A percentile compares a stretch with the other conserved stretches of the same genome.
Evolutionary conservation across 495 filamentous ascomycete genomes (phyloP).

Genomic region (Filosporella fistucella): DNA sequence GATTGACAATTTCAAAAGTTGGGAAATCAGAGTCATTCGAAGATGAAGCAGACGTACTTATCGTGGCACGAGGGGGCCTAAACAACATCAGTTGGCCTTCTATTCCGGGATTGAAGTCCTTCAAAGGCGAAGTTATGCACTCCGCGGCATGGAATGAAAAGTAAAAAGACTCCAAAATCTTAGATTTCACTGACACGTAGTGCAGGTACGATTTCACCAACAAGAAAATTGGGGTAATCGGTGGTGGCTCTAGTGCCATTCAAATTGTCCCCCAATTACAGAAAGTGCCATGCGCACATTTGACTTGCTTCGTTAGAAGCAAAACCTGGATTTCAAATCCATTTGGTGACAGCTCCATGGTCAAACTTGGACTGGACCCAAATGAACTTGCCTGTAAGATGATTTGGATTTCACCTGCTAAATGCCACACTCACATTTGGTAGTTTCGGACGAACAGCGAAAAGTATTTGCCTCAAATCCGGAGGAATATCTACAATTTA

Average conservation of each 20-base stretch:
- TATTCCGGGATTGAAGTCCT: slow-evolving; percentile 34
- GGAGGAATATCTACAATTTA: slow-evolving; percentile 33
- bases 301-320: slow-evolving; percentile 62
- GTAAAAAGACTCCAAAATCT: too few species aligned
- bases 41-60: slow-evolving; percentile 19
- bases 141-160: slow-evolving; percentile 46
- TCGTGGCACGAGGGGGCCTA: slow-evolving; percentile 35
- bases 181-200: neutral
- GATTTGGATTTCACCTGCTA: neutral
- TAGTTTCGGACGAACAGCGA: slow-evolving; percentile 47
- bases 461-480: slow-evolving; percentile 37
- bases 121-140: slow-evolving; percentile 40
- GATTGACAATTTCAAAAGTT: slow-evolving; percentile 28
- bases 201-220: slow-evolving; percentile 33
- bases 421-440: slow-evolving; percentile 24
- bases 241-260: slow-evolving; percentile 52
- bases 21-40: slow-evolving; percentile 16
- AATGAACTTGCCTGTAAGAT: slow-evolving; percentile 9
- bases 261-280: slow-evolving; percentile 47
- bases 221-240: slow-evolving; percentile 44
- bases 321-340: slow-evolving; percentile 65
- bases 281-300: slow-evolving; percentile 39
- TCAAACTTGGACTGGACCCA: slow-evolving; percentile 15
- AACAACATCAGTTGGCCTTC: slow-evolving; percentile 41
- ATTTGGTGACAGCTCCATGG: slow-evolving; percentile 31